A percentile compares a stretch with the other conserved stretches of the same genome.
These are phyloP conservation scores for Aotearoamyces nothofagi DNA, from an alignment of 2,329 filamentous ascomycete genomes.

Conservation along the genomic window DNA sequence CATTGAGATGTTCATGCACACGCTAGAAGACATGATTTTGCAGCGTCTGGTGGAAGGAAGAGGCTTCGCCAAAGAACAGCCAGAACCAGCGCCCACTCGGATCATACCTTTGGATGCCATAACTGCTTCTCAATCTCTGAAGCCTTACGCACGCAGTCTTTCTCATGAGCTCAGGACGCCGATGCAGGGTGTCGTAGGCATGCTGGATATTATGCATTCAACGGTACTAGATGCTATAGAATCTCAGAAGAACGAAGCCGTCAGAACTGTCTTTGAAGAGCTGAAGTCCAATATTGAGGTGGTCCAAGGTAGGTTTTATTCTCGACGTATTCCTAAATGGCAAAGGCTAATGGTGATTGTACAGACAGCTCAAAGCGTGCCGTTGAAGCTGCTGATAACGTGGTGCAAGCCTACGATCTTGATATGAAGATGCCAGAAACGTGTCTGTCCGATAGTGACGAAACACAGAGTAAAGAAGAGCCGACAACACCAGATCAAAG, in stretches of 20 bases:
- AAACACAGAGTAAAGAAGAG: conserved; percentile 7
- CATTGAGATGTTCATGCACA: conserved; percentile 52
- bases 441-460: conserved; percentile 20
- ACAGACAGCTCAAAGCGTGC: conserved; percentile 55
- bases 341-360: conserved; percentile 5
- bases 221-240: conserved; percentile 52
- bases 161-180: conserved; percentile 60
- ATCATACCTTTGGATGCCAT: conserved; percentile 39
- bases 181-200: conserved; percentile 63
- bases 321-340: background rate
- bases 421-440: conserved; percentile 61
- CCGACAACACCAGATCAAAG: conserved; percentile 3
- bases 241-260: conserved; percentile 30
- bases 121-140: conserved; percentile 46
- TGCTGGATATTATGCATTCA: conserved; percentile 64
- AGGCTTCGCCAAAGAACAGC: conserved; percentile 22
- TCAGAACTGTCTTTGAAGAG: conserved; percentile 40
- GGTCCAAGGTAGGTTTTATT: conserved; percentile 39
- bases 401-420: conserved; percentile 61
- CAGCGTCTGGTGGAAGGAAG: conserved; percentile 38
- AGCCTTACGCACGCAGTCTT: conserved; percentile 56
- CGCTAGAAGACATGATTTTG: conserved; percentile 50
- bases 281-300: conserved; percentile 56
- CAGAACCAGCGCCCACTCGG: conserved; percentile 18
- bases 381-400: conserved; percentile 60